Conservation (phyloP, 2,329 filamentous ascomycete species). For the Pseudogymnoascus sp. region DNA sequence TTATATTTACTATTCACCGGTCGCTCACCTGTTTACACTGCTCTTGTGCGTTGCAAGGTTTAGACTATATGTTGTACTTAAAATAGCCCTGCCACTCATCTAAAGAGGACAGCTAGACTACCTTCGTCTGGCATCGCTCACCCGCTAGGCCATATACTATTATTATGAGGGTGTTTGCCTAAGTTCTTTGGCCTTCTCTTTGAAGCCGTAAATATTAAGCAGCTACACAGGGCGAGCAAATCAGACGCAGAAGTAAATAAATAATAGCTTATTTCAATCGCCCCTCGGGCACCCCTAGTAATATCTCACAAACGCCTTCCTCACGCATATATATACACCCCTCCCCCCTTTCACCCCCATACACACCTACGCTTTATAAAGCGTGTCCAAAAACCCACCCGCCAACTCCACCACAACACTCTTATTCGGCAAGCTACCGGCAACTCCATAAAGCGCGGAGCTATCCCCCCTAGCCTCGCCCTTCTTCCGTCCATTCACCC, state of each 20-base stretch:
- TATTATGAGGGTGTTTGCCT: too few relatives aligned
- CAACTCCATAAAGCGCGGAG: slow-evolving; percentile 88
- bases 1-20: not conserved
- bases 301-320: not conserved
- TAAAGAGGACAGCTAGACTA: too few relatives aligned
- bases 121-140: too few relatives aligned
- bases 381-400: slow-evolving; percentile 80
- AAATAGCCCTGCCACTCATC: too few relatives aligned
- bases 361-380: slow-evolving; percentile 74
- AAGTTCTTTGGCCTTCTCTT: too few relatives aligned
- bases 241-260: not conserved
- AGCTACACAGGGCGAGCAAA: not conserved
- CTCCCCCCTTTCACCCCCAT: not conserved
- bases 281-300: not conserved
- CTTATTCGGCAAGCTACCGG: slow-evolving; percentile 91
- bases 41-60: too few relatives aligned
- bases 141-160: too few relatives aligned
- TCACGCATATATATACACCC: not conserved
- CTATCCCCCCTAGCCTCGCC: slow-evolving; percentile 69
- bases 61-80: not conserved
- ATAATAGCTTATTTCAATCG: not conserved
- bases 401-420: slow-evolving; percentile 86
- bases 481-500: slow-evolving; percentile 58
- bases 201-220: too few relatives aligned
- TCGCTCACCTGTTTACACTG: too few relatives aligned